phyloP scores from a whole-genome alignment of 106 monocot genomes.

The Dioscorea zingiberensis region DNA sequence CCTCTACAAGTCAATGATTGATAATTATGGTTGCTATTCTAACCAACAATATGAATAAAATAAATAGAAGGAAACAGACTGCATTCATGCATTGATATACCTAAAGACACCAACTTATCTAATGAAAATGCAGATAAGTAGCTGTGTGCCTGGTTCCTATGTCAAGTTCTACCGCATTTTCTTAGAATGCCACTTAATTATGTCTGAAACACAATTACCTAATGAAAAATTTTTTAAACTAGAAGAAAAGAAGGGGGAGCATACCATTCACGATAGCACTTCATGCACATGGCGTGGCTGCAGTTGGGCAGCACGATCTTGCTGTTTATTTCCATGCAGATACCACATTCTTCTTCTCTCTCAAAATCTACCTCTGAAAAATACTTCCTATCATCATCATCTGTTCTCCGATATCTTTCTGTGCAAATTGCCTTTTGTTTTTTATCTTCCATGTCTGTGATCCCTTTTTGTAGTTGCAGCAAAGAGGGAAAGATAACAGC shows the following conservation, averaged over 20 bases:
- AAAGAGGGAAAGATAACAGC: conserved; percentile 69
- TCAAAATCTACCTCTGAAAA: conserved; percentile 59
- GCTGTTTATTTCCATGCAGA: conserved; percentile 88
- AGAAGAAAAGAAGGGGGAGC: background rate
- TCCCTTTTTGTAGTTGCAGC: conserved; percentile 68
- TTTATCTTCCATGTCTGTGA: conserved; percentile 87
- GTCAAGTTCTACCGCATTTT: background rate
- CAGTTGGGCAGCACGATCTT: conserved; percentile 91
- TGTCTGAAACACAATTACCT: background rate
- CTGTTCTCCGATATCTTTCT: conserved; percentile 66
- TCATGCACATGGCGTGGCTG: conserved; percentile 75
- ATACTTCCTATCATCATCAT: conserved; percentile 29
- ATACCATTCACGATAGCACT: conserved; percentile 80
- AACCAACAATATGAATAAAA: background rate
- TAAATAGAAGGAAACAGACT: background rate
- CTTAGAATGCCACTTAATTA: background rate
- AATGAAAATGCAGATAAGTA: background rate
- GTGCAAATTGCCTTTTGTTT: conserved; percentile 67
- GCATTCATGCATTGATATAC: background rate
- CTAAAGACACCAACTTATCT: background rate
- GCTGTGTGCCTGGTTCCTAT: background rate
- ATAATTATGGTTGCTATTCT: too few relatives aligned
- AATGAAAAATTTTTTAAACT: background rate
- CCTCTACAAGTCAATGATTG: too few relatives aligned
- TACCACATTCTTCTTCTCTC: conserved; percentile 87